These are phyloP conservation scores for Niveomyces coronatus DNA, from an alignment of 2,329 filamentous ascomycete species.

Conservation along the genomic window DNA sequence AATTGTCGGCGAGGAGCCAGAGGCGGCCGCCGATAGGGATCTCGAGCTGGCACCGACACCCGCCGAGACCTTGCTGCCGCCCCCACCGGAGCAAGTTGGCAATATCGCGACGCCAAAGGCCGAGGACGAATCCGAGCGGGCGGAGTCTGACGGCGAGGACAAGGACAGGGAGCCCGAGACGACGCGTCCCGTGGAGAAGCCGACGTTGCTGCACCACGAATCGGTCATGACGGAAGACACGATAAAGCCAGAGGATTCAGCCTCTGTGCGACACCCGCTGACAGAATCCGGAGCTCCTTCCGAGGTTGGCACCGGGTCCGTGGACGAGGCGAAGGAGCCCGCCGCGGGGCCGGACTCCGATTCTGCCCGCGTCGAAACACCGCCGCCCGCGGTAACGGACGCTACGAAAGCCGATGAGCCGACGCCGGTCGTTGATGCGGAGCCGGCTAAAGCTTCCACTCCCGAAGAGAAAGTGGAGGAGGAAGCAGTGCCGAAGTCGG, in stretches of 20 bases:
- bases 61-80: slow-evolving; percentile 21
- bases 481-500: no score
- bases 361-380: slow-evolving; percentile 6
- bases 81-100: slow-evolving; percentile 29
- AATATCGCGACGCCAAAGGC: slow-evolving; percentile 27
- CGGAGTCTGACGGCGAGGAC: slow-evolving; percentile 16
- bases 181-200: slow-evolving; percentile 14
- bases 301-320: slow-evolving; percentile 16
- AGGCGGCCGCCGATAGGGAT: slow-evolving; percentile 18
- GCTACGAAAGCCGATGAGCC: no score
- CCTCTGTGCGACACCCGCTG: slow-evolving; percentile 20
- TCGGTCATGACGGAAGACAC: slow-evolving; percentile 28
- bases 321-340: slow-evolving; percentile 14
- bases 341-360: slow-evolving; percentile 1
- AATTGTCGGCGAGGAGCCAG: slow-evolving; percentile 20
- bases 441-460: no score
- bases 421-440: no score
- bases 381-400: slow-evolving; percentile 12
- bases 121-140: slow-evolving; percentile 17
- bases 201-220: slow-evolving; percentile 18
- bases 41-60: slow-evolving; percentile 7
- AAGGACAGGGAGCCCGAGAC: slow-evolving; percentile 18
- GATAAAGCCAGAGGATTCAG: slow-evolving; percentile 29
- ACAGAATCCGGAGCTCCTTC: slow-evolving; percentile 21
- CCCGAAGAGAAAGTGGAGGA: no score